phyloP scores from a whole-genome alignment of 169 alveolate genomes.

The Miamiensis avidus region DNA sequence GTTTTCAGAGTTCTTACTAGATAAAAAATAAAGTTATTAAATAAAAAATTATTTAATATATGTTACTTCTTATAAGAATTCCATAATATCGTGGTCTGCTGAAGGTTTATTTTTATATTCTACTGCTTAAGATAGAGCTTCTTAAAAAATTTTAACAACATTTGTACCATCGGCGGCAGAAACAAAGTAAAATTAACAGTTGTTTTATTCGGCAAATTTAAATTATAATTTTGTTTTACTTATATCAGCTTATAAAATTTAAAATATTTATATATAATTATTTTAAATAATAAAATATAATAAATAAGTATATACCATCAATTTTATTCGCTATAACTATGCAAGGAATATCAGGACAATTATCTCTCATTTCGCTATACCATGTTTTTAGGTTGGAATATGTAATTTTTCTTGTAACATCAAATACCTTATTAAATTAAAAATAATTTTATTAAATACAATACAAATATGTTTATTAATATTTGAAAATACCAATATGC shows the following conservation, averaged over 20 bases:
- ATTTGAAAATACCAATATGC: slow-evolving; percentile 71
- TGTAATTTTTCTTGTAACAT: slow-evolving; percentile 87
- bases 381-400: slow-evolving; percentile 82
- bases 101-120: slow-evolving; percentile 72
- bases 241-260: slow-evolving; percentile 37
- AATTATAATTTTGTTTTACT: slow-evolving; percentile 66
- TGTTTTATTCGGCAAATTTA: slow-evolving; percentile 79
- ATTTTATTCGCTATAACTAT: slow-evolving; percentile 89
- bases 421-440: slow-evolving; percentile 54
- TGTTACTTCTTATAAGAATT: background rate
- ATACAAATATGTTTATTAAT: background rate
- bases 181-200: slow-evolving; percentile 85
- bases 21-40: too few relatives aligned
- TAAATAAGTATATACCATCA: slow-evolving; percentile 44
- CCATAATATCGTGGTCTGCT: slow-evolving; percentile 9
- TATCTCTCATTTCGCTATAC: slow-evolving; percentile 78
- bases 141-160: slow-evolving; percentile 83
- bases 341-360: slow-evolving; percentile 87
- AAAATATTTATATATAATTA: background rate
- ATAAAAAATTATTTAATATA: too few relatives aligned
- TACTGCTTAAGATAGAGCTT: slow-evolving; percentile 65
- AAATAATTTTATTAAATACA: too few relatives aligned
- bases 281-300: background rate
- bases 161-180: slow-evolving; percentile 91
- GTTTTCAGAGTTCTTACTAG: too few relatives aligned